Conservation (phyloP, 176 grass and related monocot genomes). For the Elymus sibiricus region DNA sequence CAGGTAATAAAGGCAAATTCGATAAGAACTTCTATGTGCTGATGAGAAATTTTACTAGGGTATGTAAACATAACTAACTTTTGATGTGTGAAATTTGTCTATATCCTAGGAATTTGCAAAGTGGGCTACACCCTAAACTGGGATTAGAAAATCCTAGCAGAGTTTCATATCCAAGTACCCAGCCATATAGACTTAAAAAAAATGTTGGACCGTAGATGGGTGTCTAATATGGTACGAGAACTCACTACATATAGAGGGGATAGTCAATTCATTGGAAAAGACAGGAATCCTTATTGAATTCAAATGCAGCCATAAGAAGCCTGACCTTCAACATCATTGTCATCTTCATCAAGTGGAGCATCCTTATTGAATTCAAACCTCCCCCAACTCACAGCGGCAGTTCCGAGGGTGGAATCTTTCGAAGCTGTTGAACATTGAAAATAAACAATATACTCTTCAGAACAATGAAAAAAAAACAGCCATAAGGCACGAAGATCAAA, state of each 20-base stretch:
- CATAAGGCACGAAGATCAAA: not conserved
- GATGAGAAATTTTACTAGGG: not conserved
- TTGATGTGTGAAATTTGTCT: not conserved
- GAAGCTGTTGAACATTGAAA: conserved; percentile 50
- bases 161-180: not conserved
- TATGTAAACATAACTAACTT: not conserved
- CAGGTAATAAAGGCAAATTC: not conserved
- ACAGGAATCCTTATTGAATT: not conserved
- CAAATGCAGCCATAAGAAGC: not conserved
- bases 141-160: not conserved
- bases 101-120: not conserved
- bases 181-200: not conserved
- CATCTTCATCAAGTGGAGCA: conserved; percentile 84
- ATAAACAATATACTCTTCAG: not conserved
- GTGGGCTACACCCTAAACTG: not conserved
- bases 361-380: conserved; percentile 95
- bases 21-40: not conserved
- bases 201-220: not conserved
- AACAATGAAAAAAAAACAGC: not conserved
- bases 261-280: not conserved
- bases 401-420: conserved; percentile 73
- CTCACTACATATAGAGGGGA: not conserved
- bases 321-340: conserved; percentile 66
- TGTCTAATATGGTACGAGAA: not conserved
- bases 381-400: conserved; percentile 60